These are phyloP conservation scores for Phytopythium delawarense DNA, from an alignment of 352 stramenopile species.

Conservation along the genomic window DNA sequence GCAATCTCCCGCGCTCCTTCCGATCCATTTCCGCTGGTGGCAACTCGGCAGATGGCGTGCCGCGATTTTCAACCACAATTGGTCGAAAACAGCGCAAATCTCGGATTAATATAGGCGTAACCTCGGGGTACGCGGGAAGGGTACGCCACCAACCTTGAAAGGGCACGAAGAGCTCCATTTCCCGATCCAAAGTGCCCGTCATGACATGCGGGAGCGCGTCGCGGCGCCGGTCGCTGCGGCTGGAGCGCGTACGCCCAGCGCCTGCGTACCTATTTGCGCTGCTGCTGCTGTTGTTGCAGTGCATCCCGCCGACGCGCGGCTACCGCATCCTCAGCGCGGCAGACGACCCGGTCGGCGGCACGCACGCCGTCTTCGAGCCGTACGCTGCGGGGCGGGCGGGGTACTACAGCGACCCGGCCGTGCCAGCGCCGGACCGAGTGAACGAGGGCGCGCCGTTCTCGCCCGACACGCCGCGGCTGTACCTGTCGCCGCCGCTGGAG, in stretches of 20 bases:
- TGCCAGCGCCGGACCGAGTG: constrained; percentile 57
- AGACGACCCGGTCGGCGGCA: constrained; percentile 22
- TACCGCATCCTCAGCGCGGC: constrained; percentile 41
- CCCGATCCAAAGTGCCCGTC: not conserved
- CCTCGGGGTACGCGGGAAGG: not conserved
- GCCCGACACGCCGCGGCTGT: constrained; percentile 60
- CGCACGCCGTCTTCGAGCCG: constrained; percentile 66
- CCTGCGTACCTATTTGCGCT: not conserved
- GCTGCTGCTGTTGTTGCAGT: not conserved
- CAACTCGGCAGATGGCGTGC: too few species aligned
- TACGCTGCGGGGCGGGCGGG: constrained; percentile 81
- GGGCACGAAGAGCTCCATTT: not conserved
- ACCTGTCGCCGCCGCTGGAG: constrained; percentile 32
- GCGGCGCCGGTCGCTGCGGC: not conserved
- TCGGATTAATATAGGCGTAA: constrained; percentile 5
- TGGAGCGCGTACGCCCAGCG: constrained; percentile 3
- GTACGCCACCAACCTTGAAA: not conserved
- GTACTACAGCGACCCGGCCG: constrained; percentile 75
- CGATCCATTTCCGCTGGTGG: not conserved
- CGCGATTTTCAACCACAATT: too few species aligned
- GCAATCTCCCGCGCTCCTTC: not conserved
- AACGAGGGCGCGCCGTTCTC: constrained; percentile 85
- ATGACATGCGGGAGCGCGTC: not conserved
- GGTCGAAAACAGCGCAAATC: too few species aligned
- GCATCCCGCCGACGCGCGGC: not conserved